Base-by-base conservation (phyloP, 805 yeast genomes). In the Candida stauntonica region DNA sequence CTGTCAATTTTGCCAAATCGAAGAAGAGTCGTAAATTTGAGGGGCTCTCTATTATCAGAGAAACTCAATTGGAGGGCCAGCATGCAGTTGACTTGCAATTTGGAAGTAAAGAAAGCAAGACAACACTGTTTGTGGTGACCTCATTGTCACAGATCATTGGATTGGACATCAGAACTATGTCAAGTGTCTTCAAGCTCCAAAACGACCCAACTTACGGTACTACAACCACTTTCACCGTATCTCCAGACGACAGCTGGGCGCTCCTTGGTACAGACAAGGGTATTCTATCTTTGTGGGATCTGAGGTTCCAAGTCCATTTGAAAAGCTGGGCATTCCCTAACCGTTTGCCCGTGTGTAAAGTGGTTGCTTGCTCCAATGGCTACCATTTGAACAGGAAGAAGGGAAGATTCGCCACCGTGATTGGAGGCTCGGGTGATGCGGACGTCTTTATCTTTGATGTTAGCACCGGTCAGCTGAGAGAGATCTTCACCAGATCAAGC, bases 231-330 rank as follows among this genome's bases (percentile, higher is more conserved):
- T 75, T 87, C 51, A 68, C 75, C 1, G 60, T 83, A 17, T 83
- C 81, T 38, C 58, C 62, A 0, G 62, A 67, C 13, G 61, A 66
- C 18, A 63, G 72, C 5, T 86, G 96, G 86, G 55, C 86, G 1
- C 57, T 86, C 7, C 55, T 82, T 2, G 97, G 96, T 0, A 86
- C 96, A 0, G 63, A 74, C 0, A 73, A 72, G 28, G 97, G 97
- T 1, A 63, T 81, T 1, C 55, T 93, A 21, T 79, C 78, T 46
- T 60, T 91, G 13, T 88, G 96, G 95, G 96, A 88, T 57, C 47
- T 85, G 26, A 65, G 94, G 38, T 86, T 87, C 56, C 68, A 68
- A 26, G 42, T 82, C 0, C 63, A 73, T 29, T 63, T 86, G 26
- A 79, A 73, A 44, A 66, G 81, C 1, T 83, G 87, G 78, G 71